phyloP scores from a whole-genome alignment of 73 alveolate genomes.

The Paramecium primaurelia region DNA sequence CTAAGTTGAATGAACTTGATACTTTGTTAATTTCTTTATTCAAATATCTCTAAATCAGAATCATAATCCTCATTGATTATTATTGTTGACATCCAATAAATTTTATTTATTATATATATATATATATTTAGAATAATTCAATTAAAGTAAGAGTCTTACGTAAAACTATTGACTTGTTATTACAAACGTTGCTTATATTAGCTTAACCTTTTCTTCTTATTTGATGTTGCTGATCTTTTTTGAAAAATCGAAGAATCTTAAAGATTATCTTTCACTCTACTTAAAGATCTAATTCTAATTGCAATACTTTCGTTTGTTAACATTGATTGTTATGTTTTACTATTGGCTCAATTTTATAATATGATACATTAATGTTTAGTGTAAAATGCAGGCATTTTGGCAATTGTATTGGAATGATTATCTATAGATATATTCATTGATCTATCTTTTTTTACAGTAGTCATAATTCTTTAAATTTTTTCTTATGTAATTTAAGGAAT shows the following conservation, averaged over 20 bases:
- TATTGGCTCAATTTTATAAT: not conserved
- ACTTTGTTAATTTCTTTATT: not conserved
- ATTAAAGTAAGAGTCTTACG: not conserved
- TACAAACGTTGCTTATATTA: not conserved
- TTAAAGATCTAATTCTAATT: not conserved
- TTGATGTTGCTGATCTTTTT: not conserved
- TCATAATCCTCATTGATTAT: not conserved
- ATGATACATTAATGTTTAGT: not conserved
- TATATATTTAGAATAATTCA: not conserved
- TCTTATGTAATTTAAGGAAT: not conserved
- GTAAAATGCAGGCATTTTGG: constrained; percentile 4
- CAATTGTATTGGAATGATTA: not conserved
- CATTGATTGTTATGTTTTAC: not conserved
- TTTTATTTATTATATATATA: not conserved
- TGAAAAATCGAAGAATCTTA: not conserved
- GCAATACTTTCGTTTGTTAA: not conserved
- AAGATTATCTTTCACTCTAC: not conserved
- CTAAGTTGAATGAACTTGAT: not conserved
- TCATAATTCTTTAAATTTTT: not conserved
- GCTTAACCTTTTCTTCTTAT: not conserved
- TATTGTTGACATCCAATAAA: not conserved
- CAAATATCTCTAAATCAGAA: not conserved
- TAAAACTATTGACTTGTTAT: not conserved
- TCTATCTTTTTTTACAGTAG: not conserved
- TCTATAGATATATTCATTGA: not conserved